A percentile compares a stretch with the other conserved stretches of the same genome.
Evolutionary conservation across 345 rosid species (phyloP).

Genomic region (Syzygium grande): DNA sequence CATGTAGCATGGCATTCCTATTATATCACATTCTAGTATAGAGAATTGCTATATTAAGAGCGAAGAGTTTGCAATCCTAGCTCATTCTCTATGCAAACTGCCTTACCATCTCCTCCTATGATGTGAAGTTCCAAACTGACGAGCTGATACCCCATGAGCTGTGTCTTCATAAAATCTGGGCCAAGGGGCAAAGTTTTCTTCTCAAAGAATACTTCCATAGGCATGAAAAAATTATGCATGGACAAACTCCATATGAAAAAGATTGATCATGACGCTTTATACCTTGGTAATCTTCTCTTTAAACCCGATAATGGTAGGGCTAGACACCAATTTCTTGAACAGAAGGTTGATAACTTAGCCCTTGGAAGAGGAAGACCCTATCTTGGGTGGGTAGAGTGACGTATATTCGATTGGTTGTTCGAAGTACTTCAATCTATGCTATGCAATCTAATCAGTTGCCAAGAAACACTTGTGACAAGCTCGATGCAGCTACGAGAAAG

Average conservation of each 20-base stretch:
- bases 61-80: not conserved
- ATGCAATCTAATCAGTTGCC: not conserved
- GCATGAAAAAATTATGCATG: not conserved
- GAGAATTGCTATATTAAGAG: not conserved
- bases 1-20: not conserved
- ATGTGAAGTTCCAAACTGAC: not conserved
- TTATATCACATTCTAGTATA: not conserved
- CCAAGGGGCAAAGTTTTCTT: not conserved
- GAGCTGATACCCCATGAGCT: not conserved
- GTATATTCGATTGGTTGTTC: not conserved
- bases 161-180: not conserved
- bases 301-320: not conserved
- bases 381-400: not conserved
- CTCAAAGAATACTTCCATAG: not conserved
- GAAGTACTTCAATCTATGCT: not conserved
- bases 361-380: not conserved
- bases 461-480: not conserved
- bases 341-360: not conserved
- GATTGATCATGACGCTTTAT: not conserved
- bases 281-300: not conserved
- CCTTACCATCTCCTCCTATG: not conserved
- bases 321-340: not conserved
- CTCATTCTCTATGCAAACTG: not conserved
- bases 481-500: accelerated
- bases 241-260: not conserved